phyloP scores from a whole-genome alignment of 345 rosid genomes.

The Rhizophora mangle region DNA sequence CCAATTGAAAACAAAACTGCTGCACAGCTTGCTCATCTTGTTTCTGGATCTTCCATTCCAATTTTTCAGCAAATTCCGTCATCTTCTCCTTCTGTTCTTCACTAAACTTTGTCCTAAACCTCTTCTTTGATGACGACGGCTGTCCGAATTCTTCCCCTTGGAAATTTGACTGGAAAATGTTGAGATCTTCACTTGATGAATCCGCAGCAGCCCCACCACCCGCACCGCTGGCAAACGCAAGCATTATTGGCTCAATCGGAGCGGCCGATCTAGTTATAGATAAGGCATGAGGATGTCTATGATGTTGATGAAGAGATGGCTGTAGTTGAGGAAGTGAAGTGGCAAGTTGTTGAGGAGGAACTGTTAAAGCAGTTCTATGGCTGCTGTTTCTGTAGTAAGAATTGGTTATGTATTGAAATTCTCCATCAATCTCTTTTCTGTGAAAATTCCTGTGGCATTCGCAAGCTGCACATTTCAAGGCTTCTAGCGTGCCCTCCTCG shows the following conservation, averaged over 20 bases:
- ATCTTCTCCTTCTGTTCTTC: conserved; percentile 49
- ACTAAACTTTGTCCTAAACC: conserved; percentile 49
- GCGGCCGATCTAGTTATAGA: conserved; percentile 9
- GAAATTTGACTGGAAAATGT: conserved; percentile 29
- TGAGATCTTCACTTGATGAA: conserved; percentile 53
- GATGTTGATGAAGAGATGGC: conserved; percentile 22
- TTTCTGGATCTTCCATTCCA: conserved; percentile 51
- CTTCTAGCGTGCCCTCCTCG: conserved; percentile 22
- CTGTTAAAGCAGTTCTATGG: conserved; percentile 8
- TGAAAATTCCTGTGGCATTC: conserved; percentile 31
- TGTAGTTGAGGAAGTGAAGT: conserved; percentile 14
- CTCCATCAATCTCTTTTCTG: conserved; percentile 24
- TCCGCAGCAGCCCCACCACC: conserved; percentile 29
- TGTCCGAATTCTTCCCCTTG: conserved; percentile 19
- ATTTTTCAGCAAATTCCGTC: conserved; percentile 48
- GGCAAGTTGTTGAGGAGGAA: conserved; percentile 16
- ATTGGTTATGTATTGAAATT: conserved; percentile 10
- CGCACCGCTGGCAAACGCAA: conserved; percentile 52
- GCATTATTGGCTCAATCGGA: conserved; percentile 47
- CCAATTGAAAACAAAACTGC: conserved; percentile 38
- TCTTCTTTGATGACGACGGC: conserved; percentile 25
- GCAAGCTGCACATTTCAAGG: conserved; percentile 33
- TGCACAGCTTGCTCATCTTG: conserved; percentile 39
- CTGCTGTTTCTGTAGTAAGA: conserved; percentile 9
- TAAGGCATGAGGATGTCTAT: conserved; percentile 21